Base-by-base conservation (phyloP, 2,329 filamentous ascomycete species). In the Fusarium sp. region DNA sequence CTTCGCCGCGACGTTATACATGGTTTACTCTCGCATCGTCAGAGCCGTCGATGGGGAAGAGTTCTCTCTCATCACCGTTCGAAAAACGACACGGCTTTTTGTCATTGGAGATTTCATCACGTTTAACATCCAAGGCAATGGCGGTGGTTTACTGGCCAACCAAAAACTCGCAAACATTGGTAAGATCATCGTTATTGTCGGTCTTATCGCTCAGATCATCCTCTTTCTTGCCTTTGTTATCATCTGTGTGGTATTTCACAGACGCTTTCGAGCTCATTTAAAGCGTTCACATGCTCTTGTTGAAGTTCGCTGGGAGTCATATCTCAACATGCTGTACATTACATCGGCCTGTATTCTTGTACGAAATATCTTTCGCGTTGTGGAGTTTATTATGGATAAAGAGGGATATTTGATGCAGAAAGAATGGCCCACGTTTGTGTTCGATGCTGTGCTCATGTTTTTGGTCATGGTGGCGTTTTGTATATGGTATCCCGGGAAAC, bases 1-100 rank as follows among this genome's bases (percentile, higher is more conserved):
- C 14, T 71, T 71, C 40, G 71, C 71, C 0, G 71, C 71, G 14
- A 68, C 71, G 0, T 12, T 73, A 5, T 73, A 73, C 5, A 73
- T 73, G 66, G 46, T 73, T 0, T 71, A 71, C 11, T 68, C 67
- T 2, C 59, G 71, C 0, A n/a, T 73, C 0, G 64, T 73, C 2
- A 20, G 58, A 1, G 58, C 51, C 2, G 29, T 73, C 1, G 32
- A 38, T 0, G 70, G 49, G 7, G 58, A 69, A 0, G n/a, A 22
- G 0, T 66, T 44, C 14, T 73, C 70, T 2, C 12, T 54, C 1
- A 58, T 73, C 4, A 29, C 67, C 3, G 55, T 59, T 0, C 59
- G 43, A 10, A 63, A 68, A 32, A 73, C 64, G 8, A 73, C 71
- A 1, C 50, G 59, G 0, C 40, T 73, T 5, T 73, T 73, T 3